Evolutionary conservation across 208 protist genomes (phyloP), one percentile per base, ranked within the genome.

Genomic region (Phytomonas sp.): DNA sequence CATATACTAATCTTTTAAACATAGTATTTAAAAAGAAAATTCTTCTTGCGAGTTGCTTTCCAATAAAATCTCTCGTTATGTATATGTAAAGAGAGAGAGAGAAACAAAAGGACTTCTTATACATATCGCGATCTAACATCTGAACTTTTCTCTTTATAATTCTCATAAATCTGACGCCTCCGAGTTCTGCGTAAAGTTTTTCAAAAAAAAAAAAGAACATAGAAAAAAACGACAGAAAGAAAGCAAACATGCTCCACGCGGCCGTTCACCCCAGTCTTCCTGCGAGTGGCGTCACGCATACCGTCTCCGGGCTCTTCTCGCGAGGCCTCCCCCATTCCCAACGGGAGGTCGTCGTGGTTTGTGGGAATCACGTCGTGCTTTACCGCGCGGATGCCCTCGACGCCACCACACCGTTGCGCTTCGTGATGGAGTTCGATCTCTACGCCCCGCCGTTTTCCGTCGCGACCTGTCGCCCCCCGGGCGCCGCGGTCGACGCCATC

Each of bases 191-290:
- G 36, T 40, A 40, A 40, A 40, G 36, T 40, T 9, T 40, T 40
- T 40, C 36, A 40, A 9, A 40, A 13, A 40, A 40, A 9, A 4
- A n/a, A n/a, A n/a, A n/a, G n/a, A n/a, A 40, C 6, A 59, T 5
- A 43, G n/a, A 68, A 3, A 40, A 67, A 13, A 68, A 73, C 31
- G 13, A 59, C 40, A 66, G n/a, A 43, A 23, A 67, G 8, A 73
- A 65, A 40, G 9, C 4, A 40, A 67, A 32, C 20, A 92, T 95
- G 90, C 66, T 93, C 29, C 87, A 94, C 75, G 79, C 83, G 1
- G 86, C 85, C 1, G 88, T 91, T 6, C 75, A 74, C 1, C 88
- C 91, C n/a, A 81, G 70, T 62, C 40, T 96, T 15, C 91, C 87
- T 0, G 82, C 87, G 0, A 87, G 82, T 1, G 81, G 79, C 4